These are phyloP conservation scores for Cornus suecica DNA, from an alignment of 148 eudicot species.

Conservation along the genomic window DNA sequence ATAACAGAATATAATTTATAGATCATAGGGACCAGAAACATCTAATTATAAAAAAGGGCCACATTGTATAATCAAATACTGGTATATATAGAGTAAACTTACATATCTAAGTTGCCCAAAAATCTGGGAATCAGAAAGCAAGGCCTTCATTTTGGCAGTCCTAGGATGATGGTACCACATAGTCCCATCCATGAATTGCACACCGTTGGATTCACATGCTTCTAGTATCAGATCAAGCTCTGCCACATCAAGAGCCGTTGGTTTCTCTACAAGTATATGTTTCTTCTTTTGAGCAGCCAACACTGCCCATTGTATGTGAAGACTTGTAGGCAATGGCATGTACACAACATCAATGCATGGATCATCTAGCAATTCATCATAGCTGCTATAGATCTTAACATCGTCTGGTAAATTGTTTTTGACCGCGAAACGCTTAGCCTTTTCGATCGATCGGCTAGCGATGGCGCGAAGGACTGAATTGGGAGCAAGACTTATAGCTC, in stretches of 20 bases:
- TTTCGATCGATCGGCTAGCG: conserved; percentile 49
- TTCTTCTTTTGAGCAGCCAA: conserved; percentile 53
- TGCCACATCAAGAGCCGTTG: conserved; percentile 42
- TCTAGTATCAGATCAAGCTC: conserved; percentile 42
- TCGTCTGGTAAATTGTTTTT: conserved; percentile 14
- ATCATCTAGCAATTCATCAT: conserved; percentile 48
- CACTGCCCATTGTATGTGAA: conserved; percentile 46
- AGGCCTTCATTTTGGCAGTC: conserved; percentile 42
- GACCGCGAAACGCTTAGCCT: conserved; percentile 36
- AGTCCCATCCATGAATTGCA: conserved; percentile 59
- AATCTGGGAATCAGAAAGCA: conserved; percentile 27
- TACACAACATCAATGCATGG: conserved; percentile 51
- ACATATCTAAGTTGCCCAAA: conserved; percentile 39
- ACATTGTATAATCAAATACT: background rate
- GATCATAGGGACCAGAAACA: background rate
- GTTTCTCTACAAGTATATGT: conserved; percentile 61
- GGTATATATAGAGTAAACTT: background rate
- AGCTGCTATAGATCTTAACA: conserved; percentile 42
- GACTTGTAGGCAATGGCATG: conserved; percentile 52
- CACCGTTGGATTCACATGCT: conserved; percentile 41
- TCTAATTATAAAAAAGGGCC: background rate
- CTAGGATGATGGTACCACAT: conserved; percentile 73
- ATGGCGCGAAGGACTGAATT: conserved; percentile 40
- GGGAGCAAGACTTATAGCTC: conserved; percentile 46
- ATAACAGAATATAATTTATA: too few species aligned